phyloP scores from a whole-genome alignment of 2,329 filamentous ascomycete genomes.

The Penicillium sp. region DNA sequence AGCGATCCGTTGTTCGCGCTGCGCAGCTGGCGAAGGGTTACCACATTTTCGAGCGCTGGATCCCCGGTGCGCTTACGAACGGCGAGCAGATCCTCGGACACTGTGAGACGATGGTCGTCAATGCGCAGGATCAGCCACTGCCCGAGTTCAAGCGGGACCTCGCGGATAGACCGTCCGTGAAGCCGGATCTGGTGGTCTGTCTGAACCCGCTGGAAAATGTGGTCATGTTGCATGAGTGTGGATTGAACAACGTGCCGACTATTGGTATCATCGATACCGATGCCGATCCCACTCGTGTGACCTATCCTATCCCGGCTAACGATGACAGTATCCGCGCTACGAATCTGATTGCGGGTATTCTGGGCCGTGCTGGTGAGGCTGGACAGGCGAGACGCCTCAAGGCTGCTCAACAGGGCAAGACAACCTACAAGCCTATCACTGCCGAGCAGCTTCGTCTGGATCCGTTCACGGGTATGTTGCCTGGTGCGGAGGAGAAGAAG shows the following conservation, averaged over 20 bases:
- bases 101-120: constrained; percentile 70
- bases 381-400: constrained; percentile 68
- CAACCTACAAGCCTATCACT: constrained; percentile 53
- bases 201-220: constrained; percentile 93
- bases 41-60: constrained; percentile 92
- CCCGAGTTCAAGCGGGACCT: constrained; percentile 66
- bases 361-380: constrained; percentile 78
- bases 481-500: constrained; percentile 13
- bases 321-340: constrained; percentile 89
- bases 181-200: constrained; percentile 88
- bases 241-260: constrained; percentile 81
- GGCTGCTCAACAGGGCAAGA: constrained; percentile 59
- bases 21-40: constrained; percentile 75
- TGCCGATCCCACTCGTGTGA: constrained; percentile 87
- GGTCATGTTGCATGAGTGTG: constrained; percentile 86
- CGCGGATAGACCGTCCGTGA: constrained; percentile 62
- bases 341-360: constrained; percentile 76
- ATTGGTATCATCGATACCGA: constrained; percentile 95
- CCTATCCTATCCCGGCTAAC: constrained; percentile 94
- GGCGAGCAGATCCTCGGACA: constrained; percentile 79
- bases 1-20: constrained; percentile 74
- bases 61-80: constrained; percentile 87
- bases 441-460: constrained; percentile 24
- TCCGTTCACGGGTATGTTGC: constrained; percentile 22
- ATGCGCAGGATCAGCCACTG: constrained; percentile 67